These are phyloP conservation scores for Aspergillus texensis DNA, from an alignment of 2,329 filamentous ascomycete genomes.

Conservation along the genomic window DNA sequence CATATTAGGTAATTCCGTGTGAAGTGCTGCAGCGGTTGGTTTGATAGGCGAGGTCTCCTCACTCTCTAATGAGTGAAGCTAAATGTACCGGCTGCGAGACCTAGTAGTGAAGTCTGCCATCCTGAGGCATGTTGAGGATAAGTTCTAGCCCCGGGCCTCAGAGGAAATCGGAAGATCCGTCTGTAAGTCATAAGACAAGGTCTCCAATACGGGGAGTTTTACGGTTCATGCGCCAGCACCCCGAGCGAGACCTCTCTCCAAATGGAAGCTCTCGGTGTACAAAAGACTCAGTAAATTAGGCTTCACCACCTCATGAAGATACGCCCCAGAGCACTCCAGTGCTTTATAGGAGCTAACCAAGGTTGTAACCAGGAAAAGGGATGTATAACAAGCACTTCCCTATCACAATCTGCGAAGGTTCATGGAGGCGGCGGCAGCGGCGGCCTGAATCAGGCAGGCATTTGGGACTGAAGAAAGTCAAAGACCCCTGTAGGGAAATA, in stretches of 20 bases:
- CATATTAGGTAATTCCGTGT: background rate
- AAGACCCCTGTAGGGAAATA: conserved; percentile 47
- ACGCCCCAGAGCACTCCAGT: background rate
- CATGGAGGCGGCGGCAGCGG: background rate
- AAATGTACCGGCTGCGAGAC: background rate
- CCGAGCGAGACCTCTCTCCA: background rate
- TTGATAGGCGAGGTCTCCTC: background rate
- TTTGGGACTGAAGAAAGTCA: conserved; percentile 45
- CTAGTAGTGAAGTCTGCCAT: background rate
- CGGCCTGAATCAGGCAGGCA: conserved; percentile 36
- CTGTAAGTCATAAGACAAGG: background rate
- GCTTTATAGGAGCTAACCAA: background rate
- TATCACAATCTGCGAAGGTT: background rate
- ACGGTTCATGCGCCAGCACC: background rate
- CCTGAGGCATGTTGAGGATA: background rate
- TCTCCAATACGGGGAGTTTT: background rate
- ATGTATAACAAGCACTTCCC: background rate
- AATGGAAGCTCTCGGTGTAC: background rate
- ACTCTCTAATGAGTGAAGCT: background rate
- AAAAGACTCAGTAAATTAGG: background rate
- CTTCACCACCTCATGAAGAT: background rate
- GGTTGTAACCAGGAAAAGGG: background rate
- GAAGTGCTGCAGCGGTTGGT: background rate
- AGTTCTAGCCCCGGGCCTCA: background rate
- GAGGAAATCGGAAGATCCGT: background rate